Conservation (phyloP, 1,284 basidiomycete genomes). For the Sutorius eximius region DNA sequence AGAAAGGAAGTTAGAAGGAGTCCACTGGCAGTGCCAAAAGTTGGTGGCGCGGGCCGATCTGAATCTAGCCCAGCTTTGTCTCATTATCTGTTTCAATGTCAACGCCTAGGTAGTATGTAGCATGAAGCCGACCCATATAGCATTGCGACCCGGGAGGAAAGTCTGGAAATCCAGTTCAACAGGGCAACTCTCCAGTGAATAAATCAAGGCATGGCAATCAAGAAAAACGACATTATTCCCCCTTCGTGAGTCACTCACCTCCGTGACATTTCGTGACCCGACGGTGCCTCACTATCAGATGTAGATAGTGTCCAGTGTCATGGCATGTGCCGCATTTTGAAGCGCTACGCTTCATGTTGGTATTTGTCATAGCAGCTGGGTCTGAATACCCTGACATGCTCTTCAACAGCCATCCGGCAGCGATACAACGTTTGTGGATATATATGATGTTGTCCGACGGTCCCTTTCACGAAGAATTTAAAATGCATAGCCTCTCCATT, state of each 20-base stretch:
- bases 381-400: background rate
- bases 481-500: background rate
- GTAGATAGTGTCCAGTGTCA: background rate
- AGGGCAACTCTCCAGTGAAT: too few species aligned
- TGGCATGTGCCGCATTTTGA: background rate
- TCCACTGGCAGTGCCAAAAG: too few species aligned
- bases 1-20: too few species aligned
- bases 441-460: background rate
- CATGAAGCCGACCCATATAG: too few species aligned
- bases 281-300: background rate
- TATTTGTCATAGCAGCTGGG: background rate
- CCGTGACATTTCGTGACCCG: background rate
- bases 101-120: too few species aligned
- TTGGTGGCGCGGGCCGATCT: too few species aligned
- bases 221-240: too few species aligned
- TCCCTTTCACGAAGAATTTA: background rate
- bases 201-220: background rate
- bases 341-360: background rate
- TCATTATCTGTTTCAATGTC: too few species aligned
- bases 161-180: too few species aligned
- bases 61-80: too few species aligned
- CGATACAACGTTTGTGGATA: background rate
- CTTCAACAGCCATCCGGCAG: background rate
- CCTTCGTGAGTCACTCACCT: background rate
- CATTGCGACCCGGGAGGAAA: too few species aligned